Evolutionary conservation across 176 grass and related monocot genomes (phyloP).

Genomic region (Coix lacrymajobi): DNA sequence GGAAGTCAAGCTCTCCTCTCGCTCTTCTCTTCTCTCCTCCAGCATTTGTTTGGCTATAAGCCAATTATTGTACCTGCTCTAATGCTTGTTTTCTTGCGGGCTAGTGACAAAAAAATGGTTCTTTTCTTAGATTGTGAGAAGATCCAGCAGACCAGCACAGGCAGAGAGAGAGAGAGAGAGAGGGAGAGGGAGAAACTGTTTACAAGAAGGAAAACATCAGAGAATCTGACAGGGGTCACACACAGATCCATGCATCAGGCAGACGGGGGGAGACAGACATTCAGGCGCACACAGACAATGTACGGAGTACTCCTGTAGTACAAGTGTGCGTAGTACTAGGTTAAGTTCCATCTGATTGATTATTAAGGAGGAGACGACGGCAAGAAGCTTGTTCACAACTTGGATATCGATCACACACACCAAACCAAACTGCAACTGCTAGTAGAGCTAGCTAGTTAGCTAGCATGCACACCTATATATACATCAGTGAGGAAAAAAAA

Average conservation of each 20-base stretch:
- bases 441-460: not conserved
- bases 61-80: no score
- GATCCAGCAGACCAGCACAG: not conserved
- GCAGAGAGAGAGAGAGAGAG: not conserved
- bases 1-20: no score
- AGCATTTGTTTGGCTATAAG: no score
- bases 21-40: no score
- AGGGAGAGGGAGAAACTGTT: not conserved
- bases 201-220: not conserved
- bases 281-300: not conserved
- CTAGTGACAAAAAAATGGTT: not conserved
- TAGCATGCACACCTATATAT: not conserved
- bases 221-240: slow-evolving; percentile 2
- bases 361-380: not conserved
- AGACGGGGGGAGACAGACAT: slow-evolving; percentile 1
- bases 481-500: not conserved
- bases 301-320: no score
- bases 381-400: not conserved
- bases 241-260: not conserved
- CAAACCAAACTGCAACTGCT: not conserved
- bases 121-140: not conserved
- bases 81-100: not conserved
- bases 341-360: not conserved
- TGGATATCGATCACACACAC: not conserved
- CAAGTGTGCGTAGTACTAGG: no score